Conservation (phyloP, 1,284 basidiomycete genomes). For the Pseudozyma tsukubaensis region DNA sequence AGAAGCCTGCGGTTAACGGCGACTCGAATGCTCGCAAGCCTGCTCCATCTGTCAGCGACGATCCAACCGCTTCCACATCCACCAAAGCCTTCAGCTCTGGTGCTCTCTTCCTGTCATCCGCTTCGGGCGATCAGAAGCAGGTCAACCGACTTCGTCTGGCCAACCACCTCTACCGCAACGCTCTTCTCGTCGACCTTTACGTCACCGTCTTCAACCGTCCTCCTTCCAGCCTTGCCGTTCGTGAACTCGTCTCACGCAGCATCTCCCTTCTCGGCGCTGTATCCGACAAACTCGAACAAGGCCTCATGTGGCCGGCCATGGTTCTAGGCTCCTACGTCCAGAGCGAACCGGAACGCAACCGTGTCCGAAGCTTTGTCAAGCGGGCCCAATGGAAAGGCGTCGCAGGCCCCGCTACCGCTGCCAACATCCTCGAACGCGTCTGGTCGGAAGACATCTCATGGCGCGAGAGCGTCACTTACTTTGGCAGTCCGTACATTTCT, state of each 20-base stretch:
- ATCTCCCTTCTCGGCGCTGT: conserved; percentile 26
- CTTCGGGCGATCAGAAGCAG: conserved; percentile 13
- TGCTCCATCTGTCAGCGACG: conserved; percentile 2
- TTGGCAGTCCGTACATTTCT: conserved; percentile 40
- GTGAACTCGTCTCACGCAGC: conserved; percentile 34
- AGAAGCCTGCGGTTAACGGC: background rate
- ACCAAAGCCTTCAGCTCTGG: conserved; percentile 30
- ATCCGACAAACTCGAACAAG: conserved; percentile 25
- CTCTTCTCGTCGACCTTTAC: conserved; percentile 41
- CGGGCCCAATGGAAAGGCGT: conserved; percentile 33
- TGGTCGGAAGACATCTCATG: conserved; percentile 30
- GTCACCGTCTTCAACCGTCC: conserved; percentile 41
- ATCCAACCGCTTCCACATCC: background rate
- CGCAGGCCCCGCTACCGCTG: conserved; percentile 17
- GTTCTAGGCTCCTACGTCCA: conserved; percentile 35
- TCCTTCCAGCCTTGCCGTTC: conserved; percentile 22
- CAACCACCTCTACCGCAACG: conserved; percentile 47
- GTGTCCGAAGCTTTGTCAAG: conserved; percentile 21
- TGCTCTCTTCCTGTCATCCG: conserved; percentile 18
- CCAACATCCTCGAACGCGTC: conserved; percentile 36
- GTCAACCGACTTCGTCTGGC: conserved; percentile 43
- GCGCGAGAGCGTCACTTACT: conserved; percentile 43
- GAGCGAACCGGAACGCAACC: conserved; percentile 13
- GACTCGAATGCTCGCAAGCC: conserved; percentile 14
- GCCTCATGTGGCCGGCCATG: conserved; percentile 42